Base-by-base conservation (phyloP, 169 alveolate genomes). In the Cryptosporidium andersoni region DNA sequence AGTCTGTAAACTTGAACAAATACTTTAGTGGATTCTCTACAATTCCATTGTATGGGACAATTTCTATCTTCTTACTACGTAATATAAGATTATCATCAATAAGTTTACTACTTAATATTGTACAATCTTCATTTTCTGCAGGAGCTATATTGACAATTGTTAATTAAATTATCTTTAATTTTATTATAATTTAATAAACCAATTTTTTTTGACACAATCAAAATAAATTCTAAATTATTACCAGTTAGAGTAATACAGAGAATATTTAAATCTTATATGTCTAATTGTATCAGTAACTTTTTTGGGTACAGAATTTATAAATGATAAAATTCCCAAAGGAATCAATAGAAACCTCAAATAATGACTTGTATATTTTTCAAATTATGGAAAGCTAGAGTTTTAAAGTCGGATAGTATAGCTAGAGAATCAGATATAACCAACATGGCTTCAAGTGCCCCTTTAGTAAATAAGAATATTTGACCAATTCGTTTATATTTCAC, bases 391-490 rank as follows among this genome's bases (percentile, higher is more conserved):
- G 68, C 43, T 62, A n/a, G 16, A 25, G n/a, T 16, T 42, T 56
- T 43, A 12, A 74, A 55, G 3, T 40, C 64, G 8, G 43, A n/a
- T 37, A 39, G 2, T 6, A 43, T 11, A 3, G 43, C 43, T 3
- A 16, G 37, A 36, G 55, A 12, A 7, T 55, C 16, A 4, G 74
- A 74, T 25, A 11, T 58, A 4, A 47, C 45, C 34, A 74, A 34
- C 25, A 74, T 60, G 25, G 85, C 40, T 25, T 74, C 85, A 56
- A 68, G 42, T 43, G 85, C 85, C 3, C 85, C 85, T 43, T 74
- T 74, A n/a, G 63, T 45, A 42, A 74, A 74, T 11, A 74, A 40
- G 40, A 74, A 55, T 4, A 74, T 58, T 58, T 49, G 39, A 34
- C 51, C 42, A 9, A 68, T 25, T 1, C 12, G 43, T 39, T 74